Base-by-base conservation (phyloP, 2,329 filamentous ascomycete species). In the Boeremia exigua region DNA sequence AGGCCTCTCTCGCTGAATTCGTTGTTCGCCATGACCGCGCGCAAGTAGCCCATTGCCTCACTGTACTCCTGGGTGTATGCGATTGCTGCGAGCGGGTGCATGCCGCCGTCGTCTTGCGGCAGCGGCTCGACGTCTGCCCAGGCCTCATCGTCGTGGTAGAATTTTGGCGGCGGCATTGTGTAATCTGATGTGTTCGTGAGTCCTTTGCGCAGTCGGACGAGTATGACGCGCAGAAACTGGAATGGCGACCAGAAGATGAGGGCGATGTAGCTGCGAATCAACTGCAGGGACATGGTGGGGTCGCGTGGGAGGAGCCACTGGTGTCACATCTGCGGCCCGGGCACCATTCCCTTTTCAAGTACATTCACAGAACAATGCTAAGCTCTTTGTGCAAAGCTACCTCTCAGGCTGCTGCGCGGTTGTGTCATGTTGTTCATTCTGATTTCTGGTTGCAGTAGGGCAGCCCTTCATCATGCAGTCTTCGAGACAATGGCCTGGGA, bases 31-130 rank as follows among this genome's bases (percentile, higher is more conserved):
- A 99, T 99, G 65, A 96, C 85, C 58, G 95, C 93, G 58, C 95
- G 90, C 48, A 99, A 86, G 77, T 98, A 99, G 39, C 90, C 88
- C 79, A 96, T 95, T 42, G 91, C 93, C 80, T 97, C 93, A 60
- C 88, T 86, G 75, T 99, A 99, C 61, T 95, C 89, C 29, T 91
- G 87, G 2, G 89, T 86, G 77, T 99, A 99, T 54, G 93, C 88
- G 75, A 99, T 99, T 56, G 88, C 86, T n/a, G 94, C 94, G 55
- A 99, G 85, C 27, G 94, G 92, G 65, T 88, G 78, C 56, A 77
- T 72, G 29, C 82, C 89, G 56, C 92, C 90, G 77, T 97, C 93
- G 70, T 92, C 84, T 67, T 95, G 88, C 4, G 90, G 87, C 52
- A 98, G 89, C 17, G 93, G 93, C 48, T 86, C 81, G 47, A 97